Conservation (phyloP, 2,329 filamentous ascomycete species). For the Aspergillus pseudoglaucus region DNA sequence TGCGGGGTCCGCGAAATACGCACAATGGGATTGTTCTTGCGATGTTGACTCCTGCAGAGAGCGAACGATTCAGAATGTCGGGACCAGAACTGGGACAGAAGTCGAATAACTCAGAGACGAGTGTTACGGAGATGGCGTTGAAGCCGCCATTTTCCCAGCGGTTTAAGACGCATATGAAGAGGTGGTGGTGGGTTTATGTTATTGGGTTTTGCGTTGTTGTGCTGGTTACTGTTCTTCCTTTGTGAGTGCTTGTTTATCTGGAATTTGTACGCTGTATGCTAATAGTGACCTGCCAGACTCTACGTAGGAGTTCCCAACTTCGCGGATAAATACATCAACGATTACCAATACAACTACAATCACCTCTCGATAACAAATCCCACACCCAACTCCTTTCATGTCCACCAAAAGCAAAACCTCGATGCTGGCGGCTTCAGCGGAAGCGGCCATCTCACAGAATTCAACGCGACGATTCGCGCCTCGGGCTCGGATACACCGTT, state of each 20-base stretch:
- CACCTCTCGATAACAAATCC: constrained; percentile 20
- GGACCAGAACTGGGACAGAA: too few relatives aligned
- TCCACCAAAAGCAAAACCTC: constrained; percentile 13
- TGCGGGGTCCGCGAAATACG: too few relatives aligned
- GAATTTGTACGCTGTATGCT: neutral
- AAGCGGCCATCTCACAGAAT: constrained; percentile 16
- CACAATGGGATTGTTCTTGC: too few relatives aligned
- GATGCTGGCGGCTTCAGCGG: constrained; percentile 16
- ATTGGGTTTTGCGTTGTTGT: constrained; percentile 14
- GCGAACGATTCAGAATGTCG: too few relatives aligned
- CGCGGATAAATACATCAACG: constrained; percentile 19
- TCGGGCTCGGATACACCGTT: constrained; percentile 5
- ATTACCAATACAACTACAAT: constrained; percentile 14
- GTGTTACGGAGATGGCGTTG: neutral
- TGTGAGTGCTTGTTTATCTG: constrained; percentile 8
- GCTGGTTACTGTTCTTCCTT: constrained; percentile 16
- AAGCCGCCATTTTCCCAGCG: constrained; percentile 15
- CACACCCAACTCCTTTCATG: constrained; percentile 15
- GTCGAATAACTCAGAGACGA: too few relatives aligned
- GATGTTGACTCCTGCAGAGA: too few relatives aligned
- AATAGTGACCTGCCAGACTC: constrained; percentile 5
- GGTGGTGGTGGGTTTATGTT: constrained; percentile 21
- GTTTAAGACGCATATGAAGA: constrained; percentile 19
- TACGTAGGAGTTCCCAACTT: constrained; percentile 21
- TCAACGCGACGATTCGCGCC: constrained; percentile 15